Conservation (phyloP, 805 yeast genomes). For the Maudiozyma saulgeensis region DNA sequence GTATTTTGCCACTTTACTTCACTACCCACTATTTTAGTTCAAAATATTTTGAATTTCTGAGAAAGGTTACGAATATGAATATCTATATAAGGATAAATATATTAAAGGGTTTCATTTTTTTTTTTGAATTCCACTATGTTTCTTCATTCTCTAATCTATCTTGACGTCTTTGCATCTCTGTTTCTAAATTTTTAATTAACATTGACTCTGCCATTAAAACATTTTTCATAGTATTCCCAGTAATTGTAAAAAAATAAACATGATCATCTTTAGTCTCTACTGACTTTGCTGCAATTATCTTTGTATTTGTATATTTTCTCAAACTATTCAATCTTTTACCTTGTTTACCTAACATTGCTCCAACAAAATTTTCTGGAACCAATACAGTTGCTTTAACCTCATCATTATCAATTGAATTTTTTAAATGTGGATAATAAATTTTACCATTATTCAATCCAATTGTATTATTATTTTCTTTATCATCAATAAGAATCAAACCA, state of each 20-base stretch:
- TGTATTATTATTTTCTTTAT: conserved; percentile 13
- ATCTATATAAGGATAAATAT: neutral
- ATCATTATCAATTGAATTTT: conserved; percentile 4
- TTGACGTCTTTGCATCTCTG: conserved; percentile 45
- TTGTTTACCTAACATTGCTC: conserved; percentile 79
- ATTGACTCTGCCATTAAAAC: conserved; percentile 52
- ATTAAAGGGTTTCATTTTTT: neutral
- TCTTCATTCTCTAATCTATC: conserved; percentile 10
- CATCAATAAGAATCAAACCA: conserved; percentile 20
- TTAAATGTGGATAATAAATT: conserved; percentile 57
- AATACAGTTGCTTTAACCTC: conserved; percentile 13
- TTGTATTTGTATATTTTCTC: conserved; percentile 67
- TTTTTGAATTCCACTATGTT: neutral
- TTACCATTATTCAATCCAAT: conserved; percentile 18
- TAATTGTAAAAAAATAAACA: conserved; percentile 56
- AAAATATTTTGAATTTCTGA: too few relatives aligned
- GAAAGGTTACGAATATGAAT: neutral
- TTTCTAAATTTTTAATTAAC: conserved; percentile 47
- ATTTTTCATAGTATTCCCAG: conserved; percentile 38
- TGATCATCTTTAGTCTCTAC: neutral
- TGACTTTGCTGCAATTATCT: conserved; percentile 38
- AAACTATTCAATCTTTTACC: conserved; percentile 83
- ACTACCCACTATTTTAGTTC: too few relatives aligned
- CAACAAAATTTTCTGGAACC: conserved; percentile 76
- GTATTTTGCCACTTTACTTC: too few relatives aligned